A percentile compares a stretch with the other conserved stretches of the same genome.
Evolutionary conservation across 768 basidiomycete genomes (phyloP).

Genomic region (Polyporus arcularius): DNA sequence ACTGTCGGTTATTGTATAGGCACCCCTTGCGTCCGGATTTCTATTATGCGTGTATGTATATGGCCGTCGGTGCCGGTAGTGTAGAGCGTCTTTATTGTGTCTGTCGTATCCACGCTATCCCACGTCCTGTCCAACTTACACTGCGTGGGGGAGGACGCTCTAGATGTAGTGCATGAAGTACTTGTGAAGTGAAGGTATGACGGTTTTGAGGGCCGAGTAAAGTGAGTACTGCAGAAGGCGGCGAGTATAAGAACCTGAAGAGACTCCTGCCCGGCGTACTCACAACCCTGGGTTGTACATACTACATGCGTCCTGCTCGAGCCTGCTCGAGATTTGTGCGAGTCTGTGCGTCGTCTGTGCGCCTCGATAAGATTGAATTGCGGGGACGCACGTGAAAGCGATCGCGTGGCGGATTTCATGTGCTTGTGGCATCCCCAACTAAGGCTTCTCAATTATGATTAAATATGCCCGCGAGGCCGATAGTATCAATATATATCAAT

Average conservation of each 20-base stretch:
- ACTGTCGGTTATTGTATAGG: conserved; percentile 20
- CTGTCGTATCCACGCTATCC: not conserved
- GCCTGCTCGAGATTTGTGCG: not conserved
- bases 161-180: not conserved
- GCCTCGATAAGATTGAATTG: conserved; percentile 21
- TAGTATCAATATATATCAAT: too few species aligned
- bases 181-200: too few species aligned
- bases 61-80: conserved; percentile 9
- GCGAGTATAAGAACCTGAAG: too few species aligned
- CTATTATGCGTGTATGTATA: conserved; percentile 24
- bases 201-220: too few species aligned
- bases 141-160: not conserved
- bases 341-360: not conserved
- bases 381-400: conserved; percentile 15
- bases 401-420: conserved; percentile 14
- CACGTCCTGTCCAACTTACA: not conserved
- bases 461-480: too few species aligned
- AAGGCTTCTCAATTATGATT: too few species aligned
- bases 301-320: too few species aligned
- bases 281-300: too few species aligned
- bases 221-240: too few species aligned
- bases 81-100: conserved; percentile 17
- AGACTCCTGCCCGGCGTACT: too few species aligned
- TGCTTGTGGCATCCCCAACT: conserved; percentile 9
- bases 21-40: conserved; percentile 4